A percentile compares a stretch with the other conserved stretches of the same genome.
phyloP scores from a whole-genome alignment of 345 rosid species.

The sweet orange (Citrus sinensis) region DNA sequence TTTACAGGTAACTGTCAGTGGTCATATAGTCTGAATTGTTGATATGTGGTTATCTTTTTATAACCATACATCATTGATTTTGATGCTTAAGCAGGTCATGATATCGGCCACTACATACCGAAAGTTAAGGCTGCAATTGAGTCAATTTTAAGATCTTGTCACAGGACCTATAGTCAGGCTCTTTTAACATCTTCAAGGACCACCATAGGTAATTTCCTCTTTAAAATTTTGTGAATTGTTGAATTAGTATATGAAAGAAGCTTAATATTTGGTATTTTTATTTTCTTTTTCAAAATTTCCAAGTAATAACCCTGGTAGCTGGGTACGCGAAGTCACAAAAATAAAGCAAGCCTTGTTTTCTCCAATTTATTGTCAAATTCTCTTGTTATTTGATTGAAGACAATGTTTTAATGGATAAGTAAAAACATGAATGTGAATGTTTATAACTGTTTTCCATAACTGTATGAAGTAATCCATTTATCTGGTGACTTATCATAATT shows the following conservation, averaged over 20 bases:
- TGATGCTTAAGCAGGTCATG: slow-evolving; percentile 57
- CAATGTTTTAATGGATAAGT: background rate
- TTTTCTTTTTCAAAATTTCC: too few species aligned
- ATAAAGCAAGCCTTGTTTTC: background rate
- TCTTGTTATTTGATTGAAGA: background rate
- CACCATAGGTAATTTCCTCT: slow-evolving; percentile 57
- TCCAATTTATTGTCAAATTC: background rate
- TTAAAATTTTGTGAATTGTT: background rate
- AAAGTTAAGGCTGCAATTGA: slow-evolving; percentile 98
- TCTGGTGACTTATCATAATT: background rate
- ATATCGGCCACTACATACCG: slow-evolving; percentile 89
- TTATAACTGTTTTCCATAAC: background rate
- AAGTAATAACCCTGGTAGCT: background rate
- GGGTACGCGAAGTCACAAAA: slow-evolving; percentile 1
- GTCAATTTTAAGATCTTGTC: slow-evolving; percentile 85
- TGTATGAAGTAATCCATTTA: background rate
- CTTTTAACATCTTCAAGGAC: slow-evolving; percentile 90
- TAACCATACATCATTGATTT: slow-evolving; percentile 15
- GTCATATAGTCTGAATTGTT: slow-evolving; percentile 16
- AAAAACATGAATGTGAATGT: background rate
- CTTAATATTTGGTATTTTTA: slow-evolving; percentile 2
- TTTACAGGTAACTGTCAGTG: slow-evolving; percentile 58
- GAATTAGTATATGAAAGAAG: slow-evolving; percentile 6
- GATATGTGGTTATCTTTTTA: slow-evolving; percentile 10
- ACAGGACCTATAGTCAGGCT: slow-evolving; percentile 82